Conservation (phyloP, 192 early-diverging fungal species). For the Chytriomyces confervae region DNA sequence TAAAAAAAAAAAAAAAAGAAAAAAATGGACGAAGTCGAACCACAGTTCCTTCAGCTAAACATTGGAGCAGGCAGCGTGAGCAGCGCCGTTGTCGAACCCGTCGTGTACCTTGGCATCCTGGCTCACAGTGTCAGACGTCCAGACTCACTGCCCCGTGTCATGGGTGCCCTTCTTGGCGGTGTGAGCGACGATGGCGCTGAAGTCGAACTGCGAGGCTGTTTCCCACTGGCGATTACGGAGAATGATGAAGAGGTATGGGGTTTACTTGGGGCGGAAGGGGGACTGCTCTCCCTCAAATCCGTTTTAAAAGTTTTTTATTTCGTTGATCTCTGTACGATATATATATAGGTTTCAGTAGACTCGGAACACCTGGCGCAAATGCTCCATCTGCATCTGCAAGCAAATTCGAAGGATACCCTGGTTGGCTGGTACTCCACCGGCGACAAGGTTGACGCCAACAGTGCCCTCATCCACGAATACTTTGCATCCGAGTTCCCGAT, state of each 20-base stretch:
- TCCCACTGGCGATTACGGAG: slow-evolving; percentile 81
- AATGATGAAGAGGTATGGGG: slow-evolving; percentile 66
- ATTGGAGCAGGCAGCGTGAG: background rate
- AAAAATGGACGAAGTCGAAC: background rate
- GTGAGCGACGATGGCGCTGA: slow-evolving; percentile 86
- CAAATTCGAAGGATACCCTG: slow-evolving; percentile 87
- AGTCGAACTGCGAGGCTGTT: slow-evolving; percentile 88
- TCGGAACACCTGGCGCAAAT: slow-evolving; percentile 87
- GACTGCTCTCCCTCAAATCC: background rate
- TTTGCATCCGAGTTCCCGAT: slow-evolving; percentile 76
- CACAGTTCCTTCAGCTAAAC: background rate
- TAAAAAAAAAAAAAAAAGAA: background rate
- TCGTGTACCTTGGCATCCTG: slow-evolving; percentile 90
- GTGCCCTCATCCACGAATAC: slow-evolving; percentile 54
- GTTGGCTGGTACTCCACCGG: slow-evolving; percentile 94
- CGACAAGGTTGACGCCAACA: slow-evolving; percentile 54
- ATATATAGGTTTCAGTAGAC: slow-evolving; percentile 76
- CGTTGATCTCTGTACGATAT: background rate
- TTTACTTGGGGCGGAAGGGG: background rate
- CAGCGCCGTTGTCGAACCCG: slow-evolving; percentile 74
- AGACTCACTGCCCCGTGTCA: slow-evolving; percentile 80
- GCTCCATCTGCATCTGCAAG: slow-evolving; percentile 86
- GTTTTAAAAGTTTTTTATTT: background rate
- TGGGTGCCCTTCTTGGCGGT: slow-evolving; percentile 90
- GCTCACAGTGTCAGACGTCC: slow-evolving; percentile 90